Evolutionary conservation across 345 rosid genomes (phyloP).

Genomic region (Erysimum cheiranthoides): DNA sequence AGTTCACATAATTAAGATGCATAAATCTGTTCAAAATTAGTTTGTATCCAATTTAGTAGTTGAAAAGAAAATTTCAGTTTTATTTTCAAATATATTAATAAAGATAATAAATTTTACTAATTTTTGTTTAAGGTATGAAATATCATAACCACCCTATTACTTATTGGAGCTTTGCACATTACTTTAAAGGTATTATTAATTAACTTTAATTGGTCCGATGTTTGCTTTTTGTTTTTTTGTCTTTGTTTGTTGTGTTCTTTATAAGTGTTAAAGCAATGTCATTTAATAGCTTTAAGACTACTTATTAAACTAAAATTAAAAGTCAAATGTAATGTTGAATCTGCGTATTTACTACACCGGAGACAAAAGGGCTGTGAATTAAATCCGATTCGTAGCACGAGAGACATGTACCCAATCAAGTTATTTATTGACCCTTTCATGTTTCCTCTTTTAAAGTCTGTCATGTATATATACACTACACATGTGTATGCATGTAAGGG

Average conservation of each 20-base stretch:
- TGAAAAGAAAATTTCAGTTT: too few species aligned
- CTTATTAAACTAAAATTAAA: neutral
- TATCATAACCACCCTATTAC: neutral
- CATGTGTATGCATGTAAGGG: neutral
- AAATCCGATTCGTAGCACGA: conserved; percentile 42
- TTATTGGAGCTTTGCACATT: conserved; percentile 21
- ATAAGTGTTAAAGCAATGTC: conserved; percentile 19
- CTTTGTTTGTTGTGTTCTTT: conserved; percentile 21
- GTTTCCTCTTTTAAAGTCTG: conserved; percentile 39
- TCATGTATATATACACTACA: neutral
- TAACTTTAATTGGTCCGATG: conserved; percentile 26
- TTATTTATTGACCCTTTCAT: conserved; percentile 33
- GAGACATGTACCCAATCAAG: conserved; percentile 36
- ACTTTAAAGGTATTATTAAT: conserved; percentile 12
- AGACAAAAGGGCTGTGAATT: conserved; percentile 34
- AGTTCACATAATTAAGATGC: too few species aligned
- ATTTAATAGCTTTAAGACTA: conserved; percentile 17
- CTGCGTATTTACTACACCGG: conserved; percentile 28
- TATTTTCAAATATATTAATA: neutral
- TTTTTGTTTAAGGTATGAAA: neutral
- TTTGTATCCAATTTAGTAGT: neutral
- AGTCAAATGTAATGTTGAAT: conserved; percentile 26
- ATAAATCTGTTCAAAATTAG: neutral
- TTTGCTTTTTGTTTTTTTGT: conserved; percentile 25
- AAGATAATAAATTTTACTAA: neutral